Evolutionary conservation across 148 eudicot genomes (phyloP), one percentile per base, ranked within the genome.

Genomic region (Vaccinium darrowii): DNA sequence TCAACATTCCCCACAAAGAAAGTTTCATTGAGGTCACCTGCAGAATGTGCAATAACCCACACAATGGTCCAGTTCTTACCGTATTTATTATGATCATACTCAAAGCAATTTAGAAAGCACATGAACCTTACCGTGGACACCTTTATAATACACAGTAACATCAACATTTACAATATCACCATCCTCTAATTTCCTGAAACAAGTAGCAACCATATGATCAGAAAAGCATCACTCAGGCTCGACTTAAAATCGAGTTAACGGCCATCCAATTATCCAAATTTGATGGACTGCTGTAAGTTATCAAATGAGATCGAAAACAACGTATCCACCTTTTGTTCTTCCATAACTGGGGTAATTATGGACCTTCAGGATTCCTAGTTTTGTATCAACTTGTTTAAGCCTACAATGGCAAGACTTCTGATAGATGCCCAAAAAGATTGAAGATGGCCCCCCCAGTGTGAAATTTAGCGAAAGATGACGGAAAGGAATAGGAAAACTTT

Each of bases 91-190:
- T 39, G 69, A 65, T 30, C 65, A 19, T 65, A 53, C 12, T n/a
- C 14, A 67, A 43, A 18, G 72, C 53, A 67, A 19, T 2, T 25
- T 4, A 23, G 23, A 54, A 80, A 52, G 79, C 27, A 80, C 47
- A 54, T n/a, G 57, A n/a, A 81, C 82, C 95, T 89, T 84, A 97
- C 99, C 98, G 81, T 97, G 99, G 56, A 97, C 98, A 79, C 99
- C 99, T 90, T 97, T 97, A 85, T 92, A 97, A 87, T 85, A 91
- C 86, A 97, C 98, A 88, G 95, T 92, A 73, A 97, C 98, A 84
- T 97, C 99, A 81, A 97, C 98, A 84, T 97, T 97, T 60, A 97
- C 98, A 87, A 97, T 97, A 87, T 97, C 99, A 9, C 99, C 99
- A 88, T 97, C 99, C 88, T 97, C 98, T 82, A 97, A 87, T 89